These are phyloP conservation scores for Yamadazyma aaseri DNA, from an alignment of 1,139 yeast species.

Conservation along the genomic window DNA sequence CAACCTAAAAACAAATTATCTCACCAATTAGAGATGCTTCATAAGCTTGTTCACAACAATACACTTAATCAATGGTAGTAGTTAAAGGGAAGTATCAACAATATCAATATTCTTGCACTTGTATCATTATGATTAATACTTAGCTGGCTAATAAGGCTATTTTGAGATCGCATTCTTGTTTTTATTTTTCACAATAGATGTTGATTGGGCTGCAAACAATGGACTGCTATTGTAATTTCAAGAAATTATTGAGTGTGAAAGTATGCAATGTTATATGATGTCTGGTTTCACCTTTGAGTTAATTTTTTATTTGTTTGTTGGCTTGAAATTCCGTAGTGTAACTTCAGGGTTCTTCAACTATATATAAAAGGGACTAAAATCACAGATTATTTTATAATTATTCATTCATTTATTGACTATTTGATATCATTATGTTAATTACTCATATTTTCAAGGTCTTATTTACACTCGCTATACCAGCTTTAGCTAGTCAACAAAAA, in stretches of 20 bases:
- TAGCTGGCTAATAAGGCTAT: neutral
- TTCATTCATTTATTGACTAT: neutral
- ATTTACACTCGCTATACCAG: conserved; percentile 12
- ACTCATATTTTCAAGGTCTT: conserved; percentile 16
- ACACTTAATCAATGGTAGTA: too few relatives aligned
- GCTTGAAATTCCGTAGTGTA: neutral
- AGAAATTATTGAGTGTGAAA: too few relatives aligned
- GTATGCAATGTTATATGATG: neutral
- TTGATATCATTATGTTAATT: conserved; percentile 11
- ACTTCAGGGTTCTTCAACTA: neutral
- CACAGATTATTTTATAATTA: neutral
- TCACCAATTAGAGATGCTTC: too few relatives aligned
- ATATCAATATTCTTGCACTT: too few relatives aligned
- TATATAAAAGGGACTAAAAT: neutral
- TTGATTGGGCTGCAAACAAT: conserved; percentile 4
- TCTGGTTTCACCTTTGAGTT: too few relatives aligned
- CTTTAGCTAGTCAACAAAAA: conserved; percentile 19
- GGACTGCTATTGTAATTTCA: conserved; percentile 1
- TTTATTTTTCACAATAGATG: conserved; percentile 1
- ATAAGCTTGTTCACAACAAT: too few relatives aligned
- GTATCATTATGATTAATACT: neutral
- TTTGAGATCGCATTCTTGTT: conserved; percentile 2
- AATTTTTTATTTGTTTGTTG: neutral
- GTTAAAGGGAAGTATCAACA: too few relatives aligned
- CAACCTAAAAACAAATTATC: too few relatives aligned